Evolutionary conservation across 495 filamentous ascomycete species (phyloP).

Genomic region (Sabuloglossum arenarium): DNA sequence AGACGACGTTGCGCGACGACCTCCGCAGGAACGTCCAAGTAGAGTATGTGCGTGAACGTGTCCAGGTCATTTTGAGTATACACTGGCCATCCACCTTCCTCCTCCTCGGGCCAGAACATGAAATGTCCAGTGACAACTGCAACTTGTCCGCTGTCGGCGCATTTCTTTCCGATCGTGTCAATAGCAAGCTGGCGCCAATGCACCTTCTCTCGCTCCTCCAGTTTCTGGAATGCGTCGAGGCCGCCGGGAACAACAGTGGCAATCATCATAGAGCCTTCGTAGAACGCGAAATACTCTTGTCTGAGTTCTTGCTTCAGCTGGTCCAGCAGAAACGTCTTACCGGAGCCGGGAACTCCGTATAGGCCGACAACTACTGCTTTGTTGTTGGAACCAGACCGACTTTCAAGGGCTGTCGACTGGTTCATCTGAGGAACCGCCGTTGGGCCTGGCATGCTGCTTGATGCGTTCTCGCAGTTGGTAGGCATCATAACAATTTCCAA

Average conservation of each 20-base stretch:
- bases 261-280: conserved; percentile 34
- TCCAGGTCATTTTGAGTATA: conserved; percentile 27
- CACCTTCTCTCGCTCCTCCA: conserved; percentile 21
- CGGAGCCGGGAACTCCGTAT: conserved; percentile 40
- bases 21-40: conserved; percentile 26
- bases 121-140: conserved; percentile 38
- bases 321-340: conserved; percentile 31
- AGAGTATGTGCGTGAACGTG: conserved; percentile 38
- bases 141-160: conserved; percentile 15
- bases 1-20: conserved; percentile 17
- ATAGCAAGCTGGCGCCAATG: conserved; percentile 28
- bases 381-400: conserved; percentile 8
- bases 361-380: conserved; percentile 31
- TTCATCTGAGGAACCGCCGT: conserved; percentile 10
- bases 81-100: conserved; percentile 15
- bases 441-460: conserved; percentile 12
- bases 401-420: conserved; percentile 7
- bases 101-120: conserved; percentile 34
- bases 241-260: conserved; percentile 25
- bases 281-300: conserved; percentile 23
- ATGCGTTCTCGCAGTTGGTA: conserved; percentile 11
- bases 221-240: conserved; percentile 27
- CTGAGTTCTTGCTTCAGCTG: conserved; percentile 22
- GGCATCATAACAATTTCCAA: conserved; percentile 4
- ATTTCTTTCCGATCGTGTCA: conserved; percentile 21